Evolutionary conservation across 805 yeast species (phyloP).

Genomic region (Monosporozyma aerobia): DNA sequence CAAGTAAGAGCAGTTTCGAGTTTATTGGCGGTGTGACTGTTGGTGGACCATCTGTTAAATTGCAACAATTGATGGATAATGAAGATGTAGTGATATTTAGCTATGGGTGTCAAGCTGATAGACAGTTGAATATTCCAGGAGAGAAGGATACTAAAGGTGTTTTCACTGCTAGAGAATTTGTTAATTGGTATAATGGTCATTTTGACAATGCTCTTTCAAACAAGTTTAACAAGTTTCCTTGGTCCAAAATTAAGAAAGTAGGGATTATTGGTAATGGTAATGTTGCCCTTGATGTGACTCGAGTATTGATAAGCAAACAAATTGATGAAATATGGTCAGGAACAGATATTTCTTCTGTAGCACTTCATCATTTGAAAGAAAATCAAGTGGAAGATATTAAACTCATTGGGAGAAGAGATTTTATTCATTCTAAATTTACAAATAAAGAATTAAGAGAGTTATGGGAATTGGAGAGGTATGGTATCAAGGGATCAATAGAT

Average conservation of each 20-base stretch:
- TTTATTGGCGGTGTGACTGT: conserved; percentile 67
- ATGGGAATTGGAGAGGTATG: conserved; percentile 46
- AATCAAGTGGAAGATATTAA: conserved; percentile 56
- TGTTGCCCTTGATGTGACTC: conserved; percentile 85
- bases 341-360: conserved; percentile 66
- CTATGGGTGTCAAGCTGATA: conserved; percentile 68
- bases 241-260: conserved; percentile 53
- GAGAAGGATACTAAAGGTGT: conserved; percentile 51
- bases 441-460: conserved; percentile 87
- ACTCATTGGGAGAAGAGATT: conserved; percentile 80
- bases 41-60: conserved; percentile 47
- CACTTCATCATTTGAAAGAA: conserved; percentile 42
- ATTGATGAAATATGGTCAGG: conserved; percentile 45
- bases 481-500: conserved; percentile 41
- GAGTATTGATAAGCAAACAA: conserved; percentile 51
- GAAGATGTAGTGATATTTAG: conserved; percentile 73
- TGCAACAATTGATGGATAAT: conserved; percentile 40
- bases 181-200: conserved; percentile 93
- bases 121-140: conserved; percentile 48
- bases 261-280: conserved; percentile 94
- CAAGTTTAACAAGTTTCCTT: conserved; percentile 42
- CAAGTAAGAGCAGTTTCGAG: conserved; percentile 33
- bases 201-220: conserved; percentile 40
- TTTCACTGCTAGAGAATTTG: conserved; percentile 73
- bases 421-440: conserved; percentile 79